Conservation (phyloP, 345 rosid species). For the Populus davidiana region DNA sequence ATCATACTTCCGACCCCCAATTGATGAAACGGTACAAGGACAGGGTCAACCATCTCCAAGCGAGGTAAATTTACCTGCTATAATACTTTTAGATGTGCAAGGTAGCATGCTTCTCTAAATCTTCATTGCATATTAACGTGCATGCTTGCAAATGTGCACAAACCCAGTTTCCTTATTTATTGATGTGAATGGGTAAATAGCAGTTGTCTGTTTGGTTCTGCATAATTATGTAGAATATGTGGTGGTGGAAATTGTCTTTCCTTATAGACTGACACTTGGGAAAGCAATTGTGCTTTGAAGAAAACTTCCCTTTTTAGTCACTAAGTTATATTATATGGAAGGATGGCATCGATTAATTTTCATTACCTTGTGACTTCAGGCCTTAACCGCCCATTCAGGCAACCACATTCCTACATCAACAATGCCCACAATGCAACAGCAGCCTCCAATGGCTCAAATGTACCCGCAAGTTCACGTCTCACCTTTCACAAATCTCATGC, state of each 20-base stretch:
- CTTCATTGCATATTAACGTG: neutral
- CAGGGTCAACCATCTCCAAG: slow-evolving; percentile 64
- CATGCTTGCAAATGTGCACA: neutral
- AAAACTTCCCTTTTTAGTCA: neutral
- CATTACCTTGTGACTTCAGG: slow-evolving; percentile 32
- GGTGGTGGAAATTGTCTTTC: neutral
- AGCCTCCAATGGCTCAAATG: slow-evolving; percentile 73
- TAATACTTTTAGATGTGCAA: neutral
- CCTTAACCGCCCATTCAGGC: slow-evolving; percentile 39
- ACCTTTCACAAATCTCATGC: slow-evolving; percentile 75
- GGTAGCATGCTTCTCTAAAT: neutral
- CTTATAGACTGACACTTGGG: neutral
- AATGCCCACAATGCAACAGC: slow-evolving; percentile 58
- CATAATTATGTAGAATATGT: neutral
- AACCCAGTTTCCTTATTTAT: neutral
- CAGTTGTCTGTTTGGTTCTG: neutral
- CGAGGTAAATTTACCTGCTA: slow-evolving; percentile 52
- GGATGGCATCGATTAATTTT: neutral
- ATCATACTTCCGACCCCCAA: slow-evolving; percentile 62
- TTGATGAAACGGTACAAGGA: slow-evolving; percentile 55
- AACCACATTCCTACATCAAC: slow-evolving; percentile 57
- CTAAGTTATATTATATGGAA: neutral
- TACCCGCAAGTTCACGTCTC: slow-evolving; percentile 89
- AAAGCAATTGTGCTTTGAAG: neutral
- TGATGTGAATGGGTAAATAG: neutral